A percentile compares a stretch with the other conserved stretches of the same genome.
These are phyloP conservation scores for Penicillium pulvis DNA, from an alignment of 495 filamentous ascomycete genomes.

Conservation along the genomic window DNA sequence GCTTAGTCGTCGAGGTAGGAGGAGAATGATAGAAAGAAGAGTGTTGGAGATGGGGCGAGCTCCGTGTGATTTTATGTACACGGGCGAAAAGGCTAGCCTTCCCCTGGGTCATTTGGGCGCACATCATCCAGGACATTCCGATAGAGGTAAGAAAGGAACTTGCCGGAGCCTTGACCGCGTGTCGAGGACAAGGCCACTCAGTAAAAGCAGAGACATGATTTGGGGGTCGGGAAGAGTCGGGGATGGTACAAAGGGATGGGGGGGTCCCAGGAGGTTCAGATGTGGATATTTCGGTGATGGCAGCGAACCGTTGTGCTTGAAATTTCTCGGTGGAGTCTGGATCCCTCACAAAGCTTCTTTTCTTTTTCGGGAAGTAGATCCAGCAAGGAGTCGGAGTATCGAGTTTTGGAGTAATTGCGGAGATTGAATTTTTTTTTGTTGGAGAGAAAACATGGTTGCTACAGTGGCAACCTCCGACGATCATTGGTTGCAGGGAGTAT, in stretches of 20 bases:
- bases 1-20: slow-evolving; percentile 24
- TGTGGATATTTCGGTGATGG: slow-evolving; percentile 45
- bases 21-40: slow-evolving; percentile 27
- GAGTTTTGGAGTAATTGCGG: slow-evolving; percentile 21
- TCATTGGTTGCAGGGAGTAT: not conserved
- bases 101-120: slow-evolving; percentile 36
- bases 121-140: slow-evolving; percentile 44
- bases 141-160: slow-evolving; percentile 33
- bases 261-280: slow-evolving; percentile 31
- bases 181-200: slow-evolving; percentile 30
- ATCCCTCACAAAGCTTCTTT: slow-evolving; percentile 41
- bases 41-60: slow-evolving; percentile 27
- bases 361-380: slow-evolving; percentile 30
- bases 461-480: not conserved
- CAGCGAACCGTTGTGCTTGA: slow-evolving; percentile 42
- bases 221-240: slow-evolving; percentile 46
- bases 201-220: slow-evolving; percentile 30
- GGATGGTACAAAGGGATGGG: slow-evolving; percentile 26
- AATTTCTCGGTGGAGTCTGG: slow-evolving; percentile 25
- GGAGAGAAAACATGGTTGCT: not conserved
- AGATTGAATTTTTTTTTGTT: slow-evolving; percentile 6
- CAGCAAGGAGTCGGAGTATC: slow-evolving; percentile 25
- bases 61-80: slow-evolving; percentile 40
- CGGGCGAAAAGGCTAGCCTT: slow-evolving; percentile 35
- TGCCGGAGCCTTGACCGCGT: slow-evolving; percentile 29